Base-by-base conservation (phyloP, 768 basidiomycete species). In the Lactarius pseudohatsudake region DNA sequence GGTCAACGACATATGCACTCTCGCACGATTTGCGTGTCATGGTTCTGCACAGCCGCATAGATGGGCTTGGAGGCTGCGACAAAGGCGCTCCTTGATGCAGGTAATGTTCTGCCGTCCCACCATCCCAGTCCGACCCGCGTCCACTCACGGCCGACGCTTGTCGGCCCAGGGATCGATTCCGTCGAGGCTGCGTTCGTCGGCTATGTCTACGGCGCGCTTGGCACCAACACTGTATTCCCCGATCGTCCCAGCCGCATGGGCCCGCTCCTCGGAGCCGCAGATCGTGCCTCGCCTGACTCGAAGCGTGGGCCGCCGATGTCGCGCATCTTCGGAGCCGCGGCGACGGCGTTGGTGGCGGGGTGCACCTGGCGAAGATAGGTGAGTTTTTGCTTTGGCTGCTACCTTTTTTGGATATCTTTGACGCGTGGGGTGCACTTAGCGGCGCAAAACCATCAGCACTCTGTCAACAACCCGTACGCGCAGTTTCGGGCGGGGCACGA, bases 51-150 rank as follows among this genome's bases (percentile, higher is more conserved):
- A 22, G 4, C 8, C 45, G 1, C 32, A 22, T 60, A 92, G 89
- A 92, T 94, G 88, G 92, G 91, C 6, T 79, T 94, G 54, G 92
- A 94, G 75, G 93, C 93, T 1, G 85, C 89, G 1, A 92, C 91
- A 1, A 94, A 95, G 72, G 92, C 93, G 0, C 81, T 94, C 28
- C 83, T 94, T 16, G 92, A 95, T 71, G 92, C 92, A 69, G 89
- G 89, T 87, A 59, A 45, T 59, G 76, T 62, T 61, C 61, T 61
- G 54, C 22, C 1, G 18, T 36, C 36, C 30, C 30, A 4, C 2
- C 30, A n/a, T 10, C 10, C 34, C 34, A 11, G 34, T 57, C 54
- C 4, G 1, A 55, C 6, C 26, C 7, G n/a, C 4, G 8, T 22
- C 22, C 22, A 9, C n/a, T 50, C 22, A 30, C 54, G 45, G 9